Evolutionary conservation across 495 filamentous ascomycete genomes (phyloP), one percentile per base, ranked within the genome.

Genomic region (Cenococcum geophilum): DNA sequence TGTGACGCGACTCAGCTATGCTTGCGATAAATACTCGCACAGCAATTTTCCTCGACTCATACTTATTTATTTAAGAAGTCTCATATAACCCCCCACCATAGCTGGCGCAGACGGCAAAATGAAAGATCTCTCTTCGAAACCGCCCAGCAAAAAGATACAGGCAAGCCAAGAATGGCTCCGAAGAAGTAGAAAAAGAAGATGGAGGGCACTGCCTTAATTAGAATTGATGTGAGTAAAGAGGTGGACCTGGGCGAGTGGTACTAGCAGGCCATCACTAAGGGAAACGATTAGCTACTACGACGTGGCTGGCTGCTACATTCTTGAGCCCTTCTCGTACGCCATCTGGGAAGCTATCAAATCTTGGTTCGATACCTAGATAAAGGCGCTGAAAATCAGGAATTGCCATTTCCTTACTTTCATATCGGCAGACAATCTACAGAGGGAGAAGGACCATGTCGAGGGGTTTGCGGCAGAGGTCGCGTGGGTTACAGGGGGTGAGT

Each of bases 381-480:
- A 95, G 79, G 83, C 79, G 23, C 82, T 96, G 75, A 90, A 89
- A 45, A 93, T 98, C 49, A 86, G 90, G 75, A 93, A 98, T 78
- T 90, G 89, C 74, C 92, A 88, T 68, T 98, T 97, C 74, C 93
- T 92, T 37, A 83, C 96, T 74, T 97, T 97, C 73, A 83, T 97
- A 25, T 25, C 21, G 16, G 79, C 88, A 65, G 92, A 92, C 76
- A 90, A 92, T 11, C 77, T 99, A 66, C 83, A 97, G 77, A 83
- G 87, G 66, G 95, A 97, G 77, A 97, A 97, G 81, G 89, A 90
- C 61, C 95, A 98, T 71, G 86, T 98, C 58, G 92, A 98, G 75
- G 95, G 95, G 25, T 97, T 97, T 74, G 92, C 92, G 58, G 91
- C 93, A 54, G 93, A 99, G 75, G 86, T 99, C 62, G 95, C 95